phyloP scores from a whole-genome alignment of 805 yeast species.

The Lipomyces chichibuensis region DNA sequence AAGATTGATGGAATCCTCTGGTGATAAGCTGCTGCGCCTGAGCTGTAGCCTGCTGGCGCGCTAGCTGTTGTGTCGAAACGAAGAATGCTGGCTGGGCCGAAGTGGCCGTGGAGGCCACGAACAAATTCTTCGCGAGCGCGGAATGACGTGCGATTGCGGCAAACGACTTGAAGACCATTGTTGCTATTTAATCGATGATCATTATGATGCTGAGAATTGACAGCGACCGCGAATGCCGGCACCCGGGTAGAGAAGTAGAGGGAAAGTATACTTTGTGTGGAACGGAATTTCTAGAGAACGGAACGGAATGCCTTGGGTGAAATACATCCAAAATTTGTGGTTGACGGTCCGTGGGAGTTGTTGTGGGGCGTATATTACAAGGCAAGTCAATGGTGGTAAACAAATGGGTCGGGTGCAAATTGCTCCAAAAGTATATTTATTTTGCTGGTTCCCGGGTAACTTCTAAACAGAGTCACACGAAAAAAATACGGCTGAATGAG shows the following conservation, averaged over 20 bases:
- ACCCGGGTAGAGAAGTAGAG: neutral
- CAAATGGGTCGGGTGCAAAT: neutral
- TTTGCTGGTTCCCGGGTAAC: neutral
- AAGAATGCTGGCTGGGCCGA: slow-evolving; percentile 46
- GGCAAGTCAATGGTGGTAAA: neutral
- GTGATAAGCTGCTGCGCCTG: slow-evolving; percentile 40
- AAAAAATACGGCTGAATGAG: neutral
- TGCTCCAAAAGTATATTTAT: neutral
- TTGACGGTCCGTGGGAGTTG: neutral
- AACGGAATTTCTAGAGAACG: neutral
- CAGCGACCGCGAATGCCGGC: neutral
- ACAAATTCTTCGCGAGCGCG: slow-evolving; percentile 47
- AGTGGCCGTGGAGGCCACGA: slow-evolving; percentile 42
- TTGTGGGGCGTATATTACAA: neutral
- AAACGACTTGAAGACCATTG: slow-evolving; percentile 48
- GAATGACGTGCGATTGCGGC: slow-evolving; percentile 46
- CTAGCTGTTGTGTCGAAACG: slow-evolving; percentile 47
- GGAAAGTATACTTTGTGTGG: neutral
- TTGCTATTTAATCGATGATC: neutral
- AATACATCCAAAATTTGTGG: neutral
- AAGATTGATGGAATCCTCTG: slow-evolving; percentile 27
- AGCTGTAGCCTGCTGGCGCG: slow-evolving; percentile 44
- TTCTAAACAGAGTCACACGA: neutral
- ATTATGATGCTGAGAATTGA: neutral
- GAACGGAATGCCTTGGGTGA: neutral